These are phyloP conservation scores for Coleophoma cylindrospora DNA, from an alignment of 2,329 filamentous ascomycete genomes.

Conservation along the genomic window DNA sequence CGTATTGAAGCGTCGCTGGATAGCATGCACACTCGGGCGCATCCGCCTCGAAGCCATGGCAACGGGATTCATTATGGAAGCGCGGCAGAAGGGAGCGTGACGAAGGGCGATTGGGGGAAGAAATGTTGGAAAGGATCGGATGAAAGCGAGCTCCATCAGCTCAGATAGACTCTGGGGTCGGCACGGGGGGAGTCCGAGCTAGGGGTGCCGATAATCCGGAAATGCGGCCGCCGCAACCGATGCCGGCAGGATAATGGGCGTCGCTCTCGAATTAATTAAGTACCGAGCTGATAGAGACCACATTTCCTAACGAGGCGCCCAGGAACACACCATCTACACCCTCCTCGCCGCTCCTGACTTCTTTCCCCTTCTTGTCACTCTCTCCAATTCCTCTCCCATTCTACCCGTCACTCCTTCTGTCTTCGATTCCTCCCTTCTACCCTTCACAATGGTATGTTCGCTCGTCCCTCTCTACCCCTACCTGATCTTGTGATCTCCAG, in stretches of 20 bases:
- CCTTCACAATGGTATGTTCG: slow-evolving; percentile 14
- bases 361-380: background rate
- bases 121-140: too few species aligned
- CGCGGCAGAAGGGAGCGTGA: too few species aligned
- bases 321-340: background rate
- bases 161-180: background rate
- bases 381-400: too few species aligned
- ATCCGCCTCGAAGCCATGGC: background rate
- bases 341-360: background rate
- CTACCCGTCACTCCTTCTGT: too few species aligned
- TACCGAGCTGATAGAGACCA: background rate
- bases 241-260: too few species aligned
- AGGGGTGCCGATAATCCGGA: background rate
- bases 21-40: background rate
- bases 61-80: background rate
- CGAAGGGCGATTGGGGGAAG: too few species aligned
- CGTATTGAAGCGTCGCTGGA: background rate
- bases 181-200: background rate
- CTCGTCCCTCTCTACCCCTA: background rate
- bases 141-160: too few species aligned
- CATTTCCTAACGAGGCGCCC: background rate
- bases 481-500: too few species aligned
- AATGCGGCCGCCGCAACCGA: too few species aligned
- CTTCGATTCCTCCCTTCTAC: background rate
- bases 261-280: too few species aligned